These are phyloP conservation scores for Aspergillus sp. DNA, from an alignment of 2,329 filamentous ascomycete genomes.

Conservation along the genomic window DNA sequence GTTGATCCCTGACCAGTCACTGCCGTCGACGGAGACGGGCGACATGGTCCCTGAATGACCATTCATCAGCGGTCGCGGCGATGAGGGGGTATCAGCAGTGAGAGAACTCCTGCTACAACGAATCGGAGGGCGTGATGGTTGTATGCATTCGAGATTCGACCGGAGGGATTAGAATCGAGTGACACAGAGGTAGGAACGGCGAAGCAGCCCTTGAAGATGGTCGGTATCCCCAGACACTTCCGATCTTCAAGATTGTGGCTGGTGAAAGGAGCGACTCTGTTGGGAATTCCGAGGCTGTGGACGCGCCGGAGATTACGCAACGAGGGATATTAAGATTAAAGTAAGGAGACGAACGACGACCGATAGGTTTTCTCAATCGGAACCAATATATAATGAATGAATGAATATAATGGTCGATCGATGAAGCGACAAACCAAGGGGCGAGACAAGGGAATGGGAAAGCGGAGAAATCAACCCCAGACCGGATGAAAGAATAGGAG, in stretches of 20 bases:
- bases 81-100: neutral
- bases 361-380: neutral
- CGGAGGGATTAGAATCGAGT: constrained; percentile 1
- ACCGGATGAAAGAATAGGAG: neutral
- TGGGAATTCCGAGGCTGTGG: neutral
- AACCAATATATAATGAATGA: neutral
- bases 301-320: constrained; percentile 3
- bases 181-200: neutral
- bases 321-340: neutral
- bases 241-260: constrained; percentile 9
- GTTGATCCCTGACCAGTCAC: constrained; percentile 73
- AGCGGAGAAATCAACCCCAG: neutral
- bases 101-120: neutral
- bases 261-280: constrained; percentile 3
- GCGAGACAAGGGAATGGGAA: neutral
- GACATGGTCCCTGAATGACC: constrained; percentile 73
- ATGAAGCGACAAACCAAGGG: constrained; percentile 1
- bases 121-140: neutral
- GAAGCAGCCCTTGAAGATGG: neutral
- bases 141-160: constrained; percentile 14
- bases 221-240: neutral
- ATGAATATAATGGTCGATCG: neutral
- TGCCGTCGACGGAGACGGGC: constrained; percentile 76
- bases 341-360: constrained; percentile 3
- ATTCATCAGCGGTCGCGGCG: constrained; percentile 56